Conservation (phyloP, 1,139 yeast genomes). For the Zygoascus sp. region DNA sequence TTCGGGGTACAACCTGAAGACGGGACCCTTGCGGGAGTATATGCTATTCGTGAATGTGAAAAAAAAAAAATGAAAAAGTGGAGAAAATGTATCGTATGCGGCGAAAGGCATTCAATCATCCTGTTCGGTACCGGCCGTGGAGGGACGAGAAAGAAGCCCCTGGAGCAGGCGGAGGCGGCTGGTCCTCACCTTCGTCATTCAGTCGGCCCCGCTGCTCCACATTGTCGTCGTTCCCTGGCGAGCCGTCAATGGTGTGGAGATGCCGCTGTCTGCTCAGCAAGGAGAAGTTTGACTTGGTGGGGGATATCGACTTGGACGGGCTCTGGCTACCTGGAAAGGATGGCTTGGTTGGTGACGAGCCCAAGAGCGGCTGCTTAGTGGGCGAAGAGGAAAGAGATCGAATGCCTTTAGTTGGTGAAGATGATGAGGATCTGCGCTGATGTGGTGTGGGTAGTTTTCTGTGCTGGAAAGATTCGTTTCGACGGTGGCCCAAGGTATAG, state of each 20-base stretch:
- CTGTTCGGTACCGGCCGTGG: conserved; percentile 13
- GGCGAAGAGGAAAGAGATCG: conserved; percentile 4
- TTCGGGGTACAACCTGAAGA: no score
- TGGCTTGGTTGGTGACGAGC: background rate
- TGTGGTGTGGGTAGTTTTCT: background rate
- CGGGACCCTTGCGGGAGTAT: no score
- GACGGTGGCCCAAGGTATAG: conserved; percentile 5
- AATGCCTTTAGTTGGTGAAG: background rate
- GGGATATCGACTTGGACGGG: no score
- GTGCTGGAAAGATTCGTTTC: conserved; percentile 1
- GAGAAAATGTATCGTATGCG: no score
- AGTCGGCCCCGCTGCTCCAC: background rate
- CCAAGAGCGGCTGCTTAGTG: no score
- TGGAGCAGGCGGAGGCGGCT: conserved; percentile 16
- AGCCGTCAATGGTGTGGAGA: conserved; percentile 22
- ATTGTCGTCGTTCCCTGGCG: conserved; percentile 15
- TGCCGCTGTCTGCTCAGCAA: conserved; percentile 1
- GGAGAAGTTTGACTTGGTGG: background rate
- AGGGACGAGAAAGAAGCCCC: conserved; percentile 28
- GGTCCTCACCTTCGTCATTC: background rate
- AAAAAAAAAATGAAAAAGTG: no score
- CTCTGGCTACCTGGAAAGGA: background rate
- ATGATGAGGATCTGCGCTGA: background rate
- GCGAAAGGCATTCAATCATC: background rate
- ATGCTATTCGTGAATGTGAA: no score